Conservation (phyloP, 2,329 filamentous ascomycete genomes). For the Blastomyces percursus region DNA sequence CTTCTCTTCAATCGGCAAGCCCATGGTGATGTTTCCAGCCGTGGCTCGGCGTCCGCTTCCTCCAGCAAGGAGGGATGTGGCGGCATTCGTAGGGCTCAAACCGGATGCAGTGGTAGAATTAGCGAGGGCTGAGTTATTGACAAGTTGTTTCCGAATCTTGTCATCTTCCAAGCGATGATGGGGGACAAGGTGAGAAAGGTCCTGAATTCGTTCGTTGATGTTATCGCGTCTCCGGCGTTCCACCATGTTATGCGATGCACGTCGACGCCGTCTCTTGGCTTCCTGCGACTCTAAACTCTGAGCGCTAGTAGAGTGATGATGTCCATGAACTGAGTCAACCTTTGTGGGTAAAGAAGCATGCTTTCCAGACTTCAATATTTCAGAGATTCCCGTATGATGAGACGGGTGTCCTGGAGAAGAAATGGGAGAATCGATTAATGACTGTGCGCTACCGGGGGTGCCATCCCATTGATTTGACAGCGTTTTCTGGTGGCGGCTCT, state of each 20-base stretch:
- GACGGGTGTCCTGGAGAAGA: constrained; percentile 56
- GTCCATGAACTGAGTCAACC: constrained; percentile 47
- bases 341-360: constrained; percentile 85
- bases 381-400: constrained; percentile 65
- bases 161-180: constrained; percentile 90
- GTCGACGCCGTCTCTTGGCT: constrained; percentile 78
- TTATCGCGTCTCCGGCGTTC: constrained; percentile 92
- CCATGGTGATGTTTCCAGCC: constrained; percentile 81
- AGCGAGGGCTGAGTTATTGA: constrained; percentile 82
- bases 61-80: constrained; percentile 78
- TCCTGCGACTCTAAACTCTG: constrained; percentile 67
- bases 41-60: constrained; percentile 69
- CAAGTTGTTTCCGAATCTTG: constrained; percentile 87
- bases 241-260: constrained; percentile 93
- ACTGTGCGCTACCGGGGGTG: constrained; percentile 71
- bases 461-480: constrained; percentile 84
- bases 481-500: constrained; percentile 63
- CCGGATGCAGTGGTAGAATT: constrained; percentile 64
- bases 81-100: constrained; percentile 47
- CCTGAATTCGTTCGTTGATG: constrained; percentile 97
- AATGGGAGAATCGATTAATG: constrained; percentile 80
- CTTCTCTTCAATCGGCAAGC: constrained; percentile 87
- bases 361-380: constrained; percentile 72
- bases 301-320: constrained; percentile 31
- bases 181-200: constrained; percentile 86